Conservation (phyloP, 208 protist species). For the Leishmania braziliensis region DNA sequence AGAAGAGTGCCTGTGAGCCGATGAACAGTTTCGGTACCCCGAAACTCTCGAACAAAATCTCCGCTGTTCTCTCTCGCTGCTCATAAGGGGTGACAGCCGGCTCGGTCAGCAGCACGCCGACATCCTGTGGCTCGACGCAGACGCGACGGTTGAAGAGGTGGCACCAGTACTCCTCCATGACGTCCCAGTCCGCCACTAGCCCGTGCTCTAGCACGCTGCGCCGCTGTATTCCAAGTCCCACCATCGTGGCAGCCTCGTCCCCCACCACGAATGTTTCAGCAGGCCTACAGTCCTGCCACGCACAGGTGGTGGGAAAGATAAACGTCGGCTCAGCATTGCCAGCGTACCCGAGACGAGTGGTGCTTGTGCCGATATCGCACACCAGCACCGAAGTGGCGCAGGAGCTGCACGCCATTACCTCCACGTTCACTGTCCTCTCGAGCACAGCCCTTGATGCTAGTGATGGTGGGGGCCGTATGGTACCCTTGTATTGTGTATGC, state of each 20-base stretch:
- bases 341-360: constrained; percentile 99
- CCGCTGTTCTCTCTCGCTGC: constrained; percentile 97
- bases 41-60: constrained; percentile 99
- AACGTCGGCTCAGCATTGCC: constrained; percentile 95
- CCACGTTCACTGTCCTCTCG: background rate
- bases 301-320: constrained; percentile 92
- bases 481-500: background rate
- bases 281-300: constrained; percentile 25
- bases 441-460: background rate
- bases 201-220: constrained; percentile 85
- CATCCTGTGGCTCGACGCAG: constrained; percentile 97
- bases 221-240: constrained; percentile 1
- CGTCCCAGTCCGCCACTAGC: constrained; percentile 95
- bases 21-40: constrained; percentile 98
- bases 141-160: constrained; percentile 98
- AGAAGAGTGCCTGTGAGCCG: constrained; percentile 97
- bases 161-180: constrained; percentile 98
- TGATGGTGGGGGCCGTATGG: background rate
- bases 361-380: constrained; percentile 99
- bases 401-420: background rate
- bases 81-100: constrained; percentile 97
- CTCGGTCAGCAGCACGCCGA: constrained; percentile 97
- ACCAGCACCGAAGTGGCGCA: constrained; percentile 87
- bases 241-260: constrained; percentile 87
- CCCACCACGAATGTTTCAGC: constrained; percentile 97